Base-by-base conservation (phyloP, 1,139 yeast species). In the Suzukiozyma palmioleophila region DNA sequence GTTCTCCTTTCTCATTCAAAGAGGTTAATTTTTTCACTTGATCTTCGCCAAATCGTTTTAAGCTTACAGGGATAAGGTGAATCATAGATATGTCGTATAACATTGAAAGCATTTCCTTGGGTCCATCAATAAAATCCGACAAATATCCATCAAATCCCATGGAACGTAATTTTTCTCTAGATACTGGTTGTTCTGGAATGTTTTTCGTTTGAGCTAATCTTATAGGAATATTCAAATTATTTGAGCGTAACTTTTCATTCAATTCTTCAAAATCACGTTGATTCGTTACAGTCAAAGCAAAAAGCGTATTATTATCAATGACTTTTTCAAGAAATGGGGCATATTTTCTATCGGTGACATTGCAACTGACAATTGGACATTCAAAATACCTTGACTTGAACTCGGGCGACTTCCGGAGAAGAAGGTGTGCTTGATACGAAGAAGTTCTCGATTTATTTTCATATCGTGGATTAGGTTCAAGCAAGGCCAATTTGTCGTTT, bases 131-230 rank as follows among this genome's bases (percentile, higher is more conserved):
- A 45, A 78, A 78, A 51, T 92, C 97, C 1, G 78, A 62, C 28
- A 89, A 52, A 51, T 77, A 86, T 0, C 96, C 94, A 44, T 86
- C 96, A 57, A 92, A 87, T 0, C 96, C 96, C 22, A 64, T 57
- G 1, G 48, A 35, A 27, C 48, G 52, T 4, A 89, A 50, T 32
- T 64, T 57, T 8, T 64, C 70, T 8, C 44, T 46, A 0, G 69
- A 33, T 35, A 53, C 42, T 2, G 52, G 49, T 2, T 50, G 53
- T 21, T 34, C 26, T 2, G 57, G 47, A 8, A 42, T 36, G 2
- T 46, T 45, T 3, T 25, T 26, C 35, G 40, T 26, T 26, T 39
- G 29, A 39, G 57, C 43, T 8, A 62, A 52, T 57, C 76, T 67
- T 40, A 61, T 50, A 2, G 76, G 74, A 15, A 64, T 58, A 48